phyloP scores from a whole-genome alignment of 768 basidiomycete species.

The Thelephora ganbajun region DNA sequence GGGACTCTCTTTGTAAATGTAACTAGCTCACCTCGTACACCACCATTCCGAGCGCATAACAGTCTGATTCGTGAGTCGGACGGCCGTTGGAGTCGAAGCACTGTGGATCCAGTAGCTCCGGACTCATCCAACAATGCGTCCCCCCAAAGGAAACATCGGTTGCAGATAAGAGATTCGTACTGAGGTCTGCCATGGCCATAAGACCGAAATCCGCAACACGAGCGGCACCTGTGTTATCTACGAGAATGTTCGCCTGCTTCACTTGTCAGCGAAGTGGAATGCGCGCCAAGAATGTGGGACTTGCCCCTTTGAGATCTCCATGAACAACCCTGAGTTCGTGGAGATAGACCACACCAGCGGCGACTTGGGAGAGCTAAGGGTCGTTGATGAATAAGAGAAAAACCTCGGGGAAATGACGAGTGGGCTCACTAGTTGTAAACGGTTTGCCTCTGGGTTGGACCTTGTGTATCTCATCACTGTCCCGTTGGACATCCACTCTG shows the following conservation, averaged over 20 bases:
- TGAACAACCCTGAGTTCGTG: no score
- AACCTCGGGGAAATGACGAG: not conserved
- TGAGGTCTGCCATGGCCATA: conserved; percentile 5
- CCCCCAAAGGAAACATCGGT: not conserved
- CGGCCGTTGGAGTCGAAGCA: not conserved
- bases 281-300: no score
- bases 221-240: conserved; percentile 8
- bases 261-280: no score
- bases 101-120: not conserved
- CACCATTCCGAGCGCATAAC: not conserved
- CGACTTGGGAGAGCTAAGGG: no score
- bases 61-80: not conserved
- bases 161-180: conserved; percentile 3
- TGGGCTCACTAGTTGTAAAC: conserved; percentile 5
- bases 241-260: conserved; percentile 11
- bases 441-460: conserved; percentile 5
- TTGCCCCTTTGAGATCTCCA: no score
- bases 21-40: conserved; percentile 7
- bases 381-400: no score
- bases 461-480: conserved; percentile 5
- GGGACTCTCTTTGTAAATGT: conserved; percentile 3
- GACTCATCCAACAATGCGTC: conserved; percentile 6
- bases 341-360: no score
- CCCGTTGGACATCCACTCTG: conserved; percentile 7
- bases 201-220: conserved; percentile 15